phyloP scores from a whole-genome alignment of 352 stramenopile genomes.

The Phytophthora vignae region DNA sequence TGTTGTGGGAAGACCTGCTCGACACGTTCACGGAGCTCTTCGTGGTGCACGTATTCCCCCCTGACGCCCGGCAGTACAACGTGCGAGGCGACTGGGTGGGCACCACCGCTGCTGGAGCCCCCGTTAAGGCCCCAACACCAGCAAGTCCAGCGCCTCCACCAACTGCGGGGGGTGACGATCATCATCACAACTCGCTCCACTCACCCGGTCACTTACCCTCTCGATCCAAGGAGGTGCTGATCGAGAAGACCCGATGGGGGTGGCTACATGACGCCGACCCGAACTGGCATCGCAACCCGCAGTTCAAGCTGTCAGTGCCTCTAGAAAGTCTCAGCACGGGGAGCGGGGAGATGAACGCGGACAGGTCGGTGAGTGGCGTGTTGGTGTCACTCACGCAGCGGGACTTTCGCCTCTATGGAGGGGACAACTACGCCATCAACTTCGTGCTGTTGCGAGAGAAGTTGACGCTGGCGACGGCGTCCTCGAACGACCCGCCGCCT shows the following conservation, averaged over 20 bases:
- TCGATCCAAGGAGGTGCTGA: conserved; percentile 42
- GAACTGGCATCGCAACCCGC: conserved; percentile 93
- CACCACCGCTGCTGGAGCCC: conserved; percentile 52
- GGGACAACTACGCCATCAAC: conserved; percentile 89
- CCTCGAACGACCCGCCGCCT: conserved; percentile 32
- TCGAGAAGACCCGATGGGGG: conserved; percentile 73
- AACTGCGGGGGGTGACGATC: conserved; percentile 18
- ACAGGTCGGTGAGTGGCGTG: conserved; percentile 43
- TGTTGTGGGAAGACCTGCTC: conserved; percentile 81
- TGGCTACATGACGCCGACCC: conserved; percentile 78
- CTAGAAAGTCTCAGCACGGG: conserved; percentile 10
- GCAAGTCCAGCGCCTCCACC: conserved; percentile 12
- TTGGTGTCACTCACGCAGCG: conserved; percentile 86
- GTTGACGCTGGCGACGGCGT: conserved; percentile 49
- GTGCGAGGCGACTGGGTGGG: conserved; percentile 55
- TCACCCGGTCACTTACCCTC: not conserved
- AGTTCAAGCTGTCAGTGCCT: conserved; percentile 79
- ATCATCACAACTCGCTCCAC: conserved; percentile 18
- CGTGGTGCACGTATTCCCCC: conserved; percentile 50
- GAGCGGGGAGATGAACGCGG: conserved; percentile 4
- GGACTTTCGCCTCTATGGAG: conserved; percentile 80
- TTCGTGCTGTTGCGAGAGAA: conserved; percentile 89
- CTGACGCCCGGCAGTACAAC: conserved; percentile 63
- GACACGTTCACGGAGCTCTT: conserved; percentile 80
- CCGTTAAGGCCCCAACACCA: conserved; percentile 6